Conservation (phyloP, 768 basidiomycete species). For the Trametes punicea region DNA sequence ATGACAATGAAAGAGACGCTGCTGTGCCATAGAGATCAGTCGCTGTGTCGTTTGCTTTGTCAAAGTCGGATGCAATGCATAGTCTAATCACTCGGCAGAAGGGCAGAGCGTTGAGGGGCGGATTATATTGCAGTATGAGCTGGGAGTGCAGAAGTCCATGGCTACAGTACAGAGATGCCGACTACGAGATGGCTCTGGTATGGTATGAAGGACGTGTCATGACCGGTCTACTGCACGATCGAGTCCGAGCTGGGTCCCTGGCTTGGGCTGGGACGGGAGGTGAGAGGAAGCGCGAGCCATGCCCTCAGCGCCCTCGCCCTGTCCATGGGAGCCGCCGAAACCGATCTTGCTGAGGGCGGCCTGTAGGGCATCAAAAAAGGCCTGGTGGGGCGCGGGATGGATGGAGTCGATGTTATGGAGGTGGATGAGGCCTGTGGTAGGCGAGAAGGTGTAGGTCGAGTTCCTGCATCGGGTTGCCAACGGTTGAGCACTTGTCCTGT, state of each 20-base stretch:
- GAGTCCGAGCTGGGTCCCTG: background rate
- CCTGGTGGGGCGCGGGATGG: constrained; percentile 69
- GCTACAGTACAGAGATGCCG: background rate
- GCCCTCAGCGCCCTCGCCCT: constrained; percentile 8
- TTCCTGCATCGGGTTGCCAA: constrained; percentile 40
- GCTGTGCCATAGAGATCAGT: constrained; percentile 1
- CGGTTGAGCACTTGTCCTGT: too few species aligned
- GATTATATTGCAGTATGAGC: background rate
- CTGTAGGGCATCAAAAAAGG: constrained; percentile 60
- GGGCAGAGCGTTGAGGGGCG: background rate
- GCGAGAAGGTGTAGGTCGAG: constrained; percentile 74
- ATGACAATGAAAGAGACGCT: background rate
- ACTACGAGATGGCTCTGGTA: background rate
- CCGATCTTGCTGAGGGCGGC: constrained; percentile 20
- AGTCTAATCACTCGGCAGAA: too few species aligned
- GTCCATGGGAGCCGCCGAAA: constrained; percentile 15
- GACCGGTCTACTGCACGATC: background rate
- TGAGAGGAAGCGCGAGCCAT: background rate
- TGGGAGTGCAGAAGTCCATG: background rate
- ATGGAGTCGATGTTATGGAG: constrained; percentile 72
- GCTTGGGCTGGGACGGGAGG: background rate
- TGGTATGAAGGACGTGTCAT: background rate
- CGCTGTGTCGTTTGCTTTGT: constrained; percentile 9
- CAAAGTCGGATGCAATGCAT: background rate
- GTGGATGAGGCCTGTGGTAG: constrained; percentile 58